A percentile compares a stretch with the other conserved stretches of the same genome.
Conservation (phyloP, 75 land plant genomes). For the Adiantum capillusveneris region DNA sequence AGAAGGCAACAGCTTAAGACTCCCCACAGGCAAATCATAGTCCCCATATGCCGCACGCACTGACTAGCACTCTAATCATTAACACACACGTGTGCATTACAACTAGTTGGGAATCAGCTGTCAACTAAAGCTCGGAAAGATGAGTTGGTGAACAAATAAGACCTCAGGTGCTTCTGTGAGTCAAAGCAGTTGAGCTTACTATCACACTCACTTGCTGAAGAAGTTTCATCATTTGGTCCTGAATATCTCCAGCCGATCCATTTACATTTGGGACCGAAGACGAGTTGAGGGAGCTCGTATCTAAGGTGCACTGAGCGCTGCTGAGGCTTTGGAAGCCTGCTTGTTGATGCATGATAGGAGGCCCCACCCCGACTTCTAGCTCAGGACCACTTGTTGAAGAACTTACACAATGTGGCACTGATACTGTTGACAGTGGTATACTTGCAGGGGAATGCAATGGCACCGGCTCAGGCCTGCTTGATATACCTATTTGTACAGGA, state of each 20-base stretch:
- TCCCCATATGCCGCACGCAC: too few species aligned
- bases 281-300: not conserved
- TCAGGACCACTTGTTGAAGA: not conserved
- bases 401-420: not conserved
- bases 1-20: too few species aligned
- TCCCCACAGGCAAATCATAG: too few species aligned
- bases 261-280: not conserved
- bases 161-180: not conserved
- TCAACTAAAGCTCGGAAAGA: too few species aligned
- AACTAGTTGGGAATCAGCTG: too few species aligned
- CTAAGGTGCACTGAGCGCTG: not conserved
- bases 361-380: not conserved
- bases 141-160: too few species aligned
- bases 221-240: constrained; percentile 22
- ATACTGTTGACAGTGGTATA: not conserved
- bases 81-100: too few species aligned
- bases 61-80: too few species aligned
- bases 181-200: constrained; percentile 3
- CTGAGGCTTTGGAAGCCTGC: not conserved
- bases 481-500: too few species aligned
- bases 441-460: not conserved
- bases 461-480: too few species aligned
- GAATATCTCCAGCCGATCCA: constrained; percentile 6
- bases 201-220: constrained; percentile 17
- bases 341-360: not conserved